Evolutionary conservation across 164 flowering plant genomes (phyloP), one percentile per base, ranked within the genome.

Genomic region (Vitis rupestris): DNA sequence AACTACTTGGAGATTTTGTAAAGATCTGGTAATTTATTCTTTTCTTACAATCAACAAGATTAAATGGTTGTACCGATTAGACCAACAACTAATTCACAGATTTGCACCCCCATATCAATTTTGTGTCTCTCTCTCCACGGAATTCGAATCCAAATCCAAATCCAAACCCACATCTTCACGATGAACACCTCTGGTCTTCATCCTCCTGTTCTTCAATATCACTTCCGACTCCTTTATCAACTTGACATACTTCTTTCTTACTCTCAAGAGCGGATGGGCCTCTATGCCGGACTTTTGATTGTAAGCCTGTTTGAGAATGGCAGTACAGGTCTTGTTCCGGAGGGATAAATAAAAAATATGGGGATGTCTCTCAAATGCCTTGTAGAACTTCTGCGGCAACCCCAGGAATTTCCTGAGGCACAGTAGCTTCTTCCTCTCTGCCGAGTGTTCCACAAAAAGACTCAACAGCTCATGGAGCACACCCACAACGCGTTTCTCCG

Each of bases 401-500:
- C 88, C 88, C 70, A 92, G 73, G 74, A 86, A 72, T 65, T 86
- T 86, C 48, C 80, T 83, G 4, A 94, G 89, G 64, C 89, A 83
- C 1, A 88, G 59, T 56, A 92, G 80, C 79, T 76, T 89, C 81
- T 76, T 89, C 81, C 97, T 88, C 76, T 90, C 83, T 0, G 84
- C 92, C 9, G 94, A 81, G 79, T 90, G 86, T 56, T 87, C 93
- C 0, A 92, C 94, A 75, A 89, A 94, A 65, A 92, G 78, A 68
- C 92, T 63, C n/a, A 92, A 86, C 82, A 90, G 68, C 75, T 89
- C 97, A 75, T 92, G 97, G 71, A 91, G 87, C 75, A 94, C 77
- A 49, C 90, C 97, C 61, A 88, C 91, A 14, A 87, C 82, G 65
- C 95, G 76, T 63, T 94, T 94, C 83, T 94, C 97, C 5, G 89